Base-by-base conservation (phyloP, 805 yeast genomes). In the Starmerella stigmatis region DNA sequence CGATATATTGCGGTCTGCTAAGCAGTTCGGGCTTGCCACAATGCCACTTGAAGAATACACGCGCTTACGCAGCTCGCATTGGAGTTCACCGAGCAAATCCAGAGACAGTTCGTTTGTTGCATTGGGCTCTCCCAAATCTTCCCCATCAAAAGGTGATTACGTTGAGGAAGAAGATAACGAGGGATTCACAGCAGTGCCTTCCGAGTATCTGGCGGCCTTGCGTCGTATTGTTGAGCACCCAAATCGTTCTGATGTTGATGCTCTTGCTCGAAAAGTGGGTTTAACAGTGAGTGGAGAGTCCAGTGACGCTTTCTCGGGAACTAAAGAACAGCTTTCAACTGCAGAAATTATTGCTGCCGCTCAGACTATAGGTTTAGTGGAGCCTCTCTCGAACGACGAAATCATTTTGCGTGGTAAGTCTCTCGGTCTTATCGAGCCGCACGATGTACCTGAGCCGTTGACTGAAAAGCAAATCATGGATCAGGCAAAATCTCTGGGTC, bases 401-500 rank as follows among this genome's bases (percentile, higher is more conserved):
- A 29, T 53, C 17, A 19, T 32, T 12, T 12, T 22, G 7, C 40
- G 37, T 29, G 57, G 55, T 1, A 22, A 27, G 31, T 23, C 21
- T 1, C 46, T 53, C 1, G 56, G 54, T 12, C 35, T 47, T 6
- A 27, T 22, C 11, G 33, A 27, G 28, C 48, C 46, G 5, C 48
- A 44, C 5, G 64, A 64, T 12, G 50, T 62, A 27, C 54, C 50
- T 8, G 54, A 50, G 13, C 49, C 55, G 2, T 42, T 43, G 12
- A 35, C 32, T 3, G 48, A 48, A 3, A 42, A 39, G 2, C 48
- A 52, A 30, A 40, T 52, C 16, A 12, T 79, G 30, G 92, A 83
- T 61, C 73, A 75, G 7, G 86, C 82, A 38, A 81, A 74, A 58
- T 89, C 85, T 1, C 67, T 81, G 52, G 72, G 75, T 55, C 64